Evolutionary conservation across 768 basidiomycete species (phyloP).

Genomic region (Coprinopsis sp.): DNA sequence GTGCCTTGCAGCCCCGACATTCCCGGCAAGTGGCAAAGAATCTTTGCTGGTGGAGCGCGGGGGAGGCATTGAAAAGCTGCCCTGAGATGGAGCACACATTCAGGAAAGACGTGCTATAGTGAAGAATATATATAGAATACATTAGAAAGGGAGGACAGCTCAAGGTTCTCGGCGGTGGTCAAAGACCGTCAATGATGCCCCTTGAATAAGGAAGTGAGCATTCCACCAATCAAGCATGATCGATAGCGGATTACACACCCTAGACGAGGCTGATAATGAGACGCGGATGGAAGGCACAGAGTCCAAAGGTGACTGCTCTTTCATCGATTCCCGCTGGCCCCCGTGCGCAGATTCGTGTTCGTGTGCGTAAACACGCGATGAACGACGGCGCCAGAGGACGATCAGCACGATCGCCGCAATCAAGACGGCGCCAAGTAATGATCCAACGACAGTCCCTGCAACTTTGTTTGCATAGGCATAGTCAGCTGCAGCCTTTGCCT

Average conservation of each 20-base stretch:
- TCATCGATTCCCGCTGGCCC: background rate
- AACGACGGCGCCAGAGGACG: conserved; percentile 3
- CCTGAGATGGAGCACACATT: too few species aligned
- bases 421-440: conserved; percentile 4
- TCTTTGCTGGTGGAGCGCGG: too few species aligned
- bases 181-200: background rate
- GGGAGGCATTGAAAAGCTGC: too few species aligned
- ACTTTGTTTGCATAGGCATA: conserved; percentile 8
- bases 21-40: too few species aligned
- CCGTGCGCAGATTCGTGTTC: background rate
- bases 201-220: too few species aligned
- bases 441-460: conserved; percentile 10
- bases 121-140: background rate
- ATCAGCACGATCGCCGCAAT: conserved; percentile 2
- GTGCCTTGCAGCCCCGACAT: too few species aligned
- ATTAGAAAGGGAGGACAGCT: background rate
- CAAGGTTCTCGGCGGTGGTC: background rate
- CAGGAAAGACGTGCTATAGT: too few species aligned
- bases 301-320: background rate
- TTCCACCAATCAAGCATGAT: too few species aligned
- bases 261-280: background rate
- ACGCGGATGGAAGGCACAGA: background rate
- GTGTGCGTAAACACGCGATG: too few species aligned
- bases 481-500: background rate
- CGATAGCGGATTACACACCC: background rate